Conservation (phyloP, 768 basidiomycete genomes). For the Suillus subalutaceus region DNA sequence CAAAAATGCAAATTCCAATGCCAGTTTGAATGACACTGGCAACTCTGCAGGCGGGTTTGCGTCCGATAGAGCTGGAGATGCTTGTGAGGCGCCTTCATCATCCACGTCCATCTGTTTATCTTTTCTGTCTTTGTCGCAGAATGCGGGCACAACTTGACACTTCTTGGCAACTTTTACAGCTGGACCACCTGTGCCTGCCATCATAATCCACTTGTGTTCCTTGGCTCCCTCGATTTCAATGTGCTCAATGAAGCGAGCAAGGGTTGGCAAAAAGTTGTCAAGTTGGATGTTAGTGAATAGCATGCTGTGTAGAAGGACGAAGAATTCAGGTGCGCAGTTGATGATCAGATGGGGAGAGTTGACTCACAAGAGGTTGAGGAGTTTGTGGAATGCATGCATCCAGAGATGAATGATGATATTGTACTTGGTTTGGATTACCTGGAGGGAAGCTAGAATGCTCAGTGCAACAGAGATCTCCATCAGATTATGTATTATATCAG, state of each 20-base stretch:
- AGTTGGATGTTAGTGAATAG: slow-evolving; percentile 94
- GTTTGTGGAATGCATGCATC: too few species aligned
- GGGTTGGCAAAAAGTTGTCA: slow-evolving; percentile 83
- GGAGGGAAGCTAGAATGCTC: too few species aligned
- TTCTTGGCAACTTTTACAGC: slow-evolving; percentile 58
- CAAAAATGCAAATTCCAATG: too few species aligned
- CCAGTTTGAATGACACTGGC: too few species aligned
- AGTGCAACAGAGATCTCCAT: too few species aligned
- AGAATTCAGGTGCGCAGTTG: slow-evolving; percentile 71
- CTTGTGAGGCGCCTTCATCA: slow-evolving; percentile 29
- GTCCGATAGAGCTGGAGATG: slow-evolving; percentile 12
- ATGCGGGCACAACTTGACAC: slow-evolving; percentile 16
- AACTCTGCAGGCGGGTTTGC: too few species aligned
- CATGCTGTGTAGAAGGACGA: slow-evolving; percentile 94
- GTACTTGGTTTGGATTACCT: too few species aligned
- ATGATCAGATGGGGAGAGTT: slow-evolving; percentile 85
- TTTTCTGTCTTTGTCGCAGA: too few species aligned
- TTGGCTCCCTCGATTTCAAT: too few species aligned
- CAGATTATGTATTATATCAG: too few species aligned
- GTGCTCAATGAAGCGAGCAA: slow-evolving; percentile 79
- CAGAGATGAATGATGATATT: too few species aligned
- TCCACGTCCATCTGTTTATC: too few species aligned
- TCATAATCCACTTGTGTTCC: slow-evolving; percentile 27
- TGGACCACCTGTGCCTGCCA: slow-evolving; percentile 31
- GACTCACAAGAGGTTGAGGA: slow-evolving; percentile 82